Base-by-base conservation (phyloP, 106 monocot genomes). In the Hemerocallis citrina region DNA sequence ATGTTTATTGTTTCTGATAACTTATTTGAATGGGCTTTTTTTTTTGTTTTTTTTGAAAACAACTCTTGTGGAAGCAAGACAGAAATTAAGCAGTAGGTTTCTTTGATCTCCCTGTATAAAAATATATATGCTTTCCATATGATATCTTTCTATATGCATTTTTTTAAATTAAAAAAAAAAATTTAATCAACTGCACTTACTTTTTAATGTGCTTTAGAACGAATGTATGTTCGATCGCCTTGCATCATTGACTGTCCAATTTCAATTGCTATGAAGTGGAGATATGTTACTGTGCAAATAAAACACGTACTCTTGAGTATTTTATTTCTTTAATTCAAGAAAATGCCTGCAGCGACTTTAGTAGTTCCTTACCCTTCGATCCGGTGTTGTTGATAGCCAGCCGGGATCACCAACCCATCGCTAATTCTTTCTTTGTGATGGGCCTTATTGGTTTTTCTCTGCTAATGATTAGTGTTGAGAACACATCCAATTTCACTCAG, bases 31-130 rank as follows among this genome's bases (percentile, higher is more conserved):
- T 38, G 64, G 16, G 13, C 34, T 56, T 66, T 62, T 71, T 38
- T 23, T 37, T 60, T 34, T 56, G 61, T 83, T 30, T 71, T 58
- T 77, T 72, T 0, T 23, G 67, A 91, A 88, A 70, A 74, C 78
- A 68, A 76, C 87, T 37, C 68, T 91, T 52, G 41, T 65, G 65
- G 81, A 91, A 81, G 91, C 96, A 22, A 78, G 72, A 54, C 60
- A 85, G 59, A 91, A n/a, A n/a, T n/a, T n/a, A 85, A 77, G 91
- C 70, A 76, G 96, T 88, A 62, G 14, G 66, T 50, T 49, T n/a
- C n/a, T n/a, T n/a, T n/a, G n/a, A n/a, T n/a, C n/a, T 45, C 35
- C 32, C 17, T 20, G 7, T 50, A 50, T 45, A 20, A 57, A n/a
- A 19, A 7, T 49, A 24, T 54, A 21, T n/a, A n/a, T n/a, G n/a